These are phyloP conservation scores for Ophiostoma australiae DNA, from an alignment of 2,329 filamentous ascomycete genomes.

Conservation along the genomic window DNA sequence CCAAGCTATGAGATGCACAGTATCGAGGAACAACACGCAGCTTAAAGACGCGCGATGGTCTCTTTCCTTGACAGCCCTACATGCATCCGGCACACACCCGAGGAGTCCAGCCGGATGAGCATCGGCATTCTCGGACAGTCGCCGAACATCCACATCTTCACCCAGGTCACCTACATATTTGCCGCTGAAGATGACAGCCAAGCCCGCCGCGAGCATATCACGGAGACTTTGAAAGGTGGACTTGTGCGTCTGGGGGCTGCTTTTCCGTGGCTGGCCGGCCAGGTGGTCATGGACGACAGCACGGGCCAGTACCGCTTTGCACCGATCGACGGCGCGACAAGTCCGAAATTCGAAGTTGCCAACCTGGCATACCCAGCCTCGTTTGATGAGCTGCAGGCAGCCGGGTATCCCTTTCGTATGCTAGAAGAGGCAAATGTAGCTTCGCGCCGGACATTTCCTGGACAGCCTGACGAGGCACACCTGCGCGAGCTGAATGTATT, in stretches of 20 bases:
- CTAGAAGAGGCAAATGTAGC: neutral
- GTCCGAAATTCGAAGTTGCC: neutral
- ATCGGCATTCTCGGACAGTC: neutral
- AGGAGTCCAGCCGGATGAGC: neutral
- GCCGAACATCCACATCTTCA: neutral
- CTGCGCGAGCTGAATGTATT: conserved; percentile 41
- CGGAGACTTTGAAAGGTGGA: neutral
- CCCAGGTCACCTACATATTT: neutral
- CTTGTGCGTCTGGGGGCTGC: neutral
- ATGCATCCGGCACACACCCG: neutral
- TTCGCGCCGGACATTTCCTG: neutral
- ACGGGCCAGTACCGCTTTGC: neutral
- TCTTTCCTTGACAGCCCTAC: neutral
- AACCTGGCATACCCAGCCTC: neutral
- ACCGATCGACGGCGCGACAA: neutral
- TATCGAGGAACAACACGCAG: neutral
- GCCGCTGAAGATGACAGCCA: neutral
- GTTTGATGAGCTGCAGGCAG: neutral
- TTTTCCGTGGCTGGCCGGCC: neutral
- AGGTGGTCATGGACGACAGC: neutral
- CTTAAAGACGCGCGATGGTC: neutral
- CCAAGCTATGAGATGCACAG: neutral
- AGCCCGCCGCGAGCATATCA: neutral
- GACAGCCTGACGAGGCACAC: neutral
- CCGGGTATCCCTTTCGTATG: neutral